Conservation (phyloP, 2,329 filamentous ascomycete genomes). For the Rhynchosporium agropyri region DNA sequence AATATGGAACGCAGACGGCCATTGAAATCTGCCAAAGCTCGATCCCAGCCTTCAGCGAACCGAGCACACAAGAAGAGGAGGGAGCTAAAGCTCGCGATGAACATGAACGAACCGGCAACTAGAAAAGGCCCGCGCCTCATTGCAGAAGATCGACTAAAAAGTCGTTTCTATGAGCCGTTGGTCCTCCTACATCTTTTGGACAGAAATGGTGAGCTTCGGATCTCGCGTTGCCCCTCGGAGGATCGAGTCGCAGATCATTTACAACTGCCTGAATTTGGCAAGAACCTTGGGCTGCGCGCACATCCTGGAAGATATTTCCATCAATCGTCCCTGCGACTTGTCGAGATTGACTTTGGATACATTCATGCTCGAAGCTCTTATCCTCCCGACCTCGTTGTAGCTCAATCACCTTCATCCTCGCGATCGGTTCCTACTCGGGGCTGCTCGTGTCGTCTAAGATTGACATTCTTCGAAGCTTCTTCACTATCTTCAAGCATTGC, state of each 20-base stretch:
- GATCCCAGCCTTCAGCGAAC: neutral
- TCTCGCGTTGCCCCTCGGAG: slow-evolving; percentile 24
- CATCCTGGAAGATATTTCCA: no score
- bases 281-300: no score
- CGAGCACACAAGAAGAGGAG: neutral
- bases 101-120: slow-evolving; percentile 15
- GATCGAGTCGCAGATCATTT: slow-evolving; percentile 14
- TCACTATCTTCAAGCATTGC: slow-evolving; percentile 12
- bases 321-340: no score
- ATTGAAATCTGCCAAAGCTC: slow-evolving; percentile 2
- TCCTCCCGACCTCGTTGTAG: no score
- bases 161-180: slow-evolving; percentile 28
- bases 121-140: slow-evolving; percentile 21
- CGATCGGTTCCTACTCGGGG: no score
- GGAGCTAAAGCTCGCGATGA: slow-evolving; percentile 17
- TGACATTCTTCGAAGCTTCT: slow-evolving; percentile 6
- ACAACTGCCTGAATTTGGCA: neutral
- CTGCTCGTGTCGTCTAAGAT: neutral
- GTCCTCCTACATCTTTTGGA: slow-evolving; percentile 27
- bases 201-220: slow-evolving; percentile 23
- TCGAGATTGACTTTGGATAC: no score
- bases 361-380: no score
- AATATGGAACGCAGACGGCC: neutral
- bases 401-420: no score
- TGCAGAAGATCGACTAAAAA: slow-evolving; percentile 23